phyloP scores from a whole-genome alignment of 805 yeast species.

The Barnettozyma pratensis region DNA sequence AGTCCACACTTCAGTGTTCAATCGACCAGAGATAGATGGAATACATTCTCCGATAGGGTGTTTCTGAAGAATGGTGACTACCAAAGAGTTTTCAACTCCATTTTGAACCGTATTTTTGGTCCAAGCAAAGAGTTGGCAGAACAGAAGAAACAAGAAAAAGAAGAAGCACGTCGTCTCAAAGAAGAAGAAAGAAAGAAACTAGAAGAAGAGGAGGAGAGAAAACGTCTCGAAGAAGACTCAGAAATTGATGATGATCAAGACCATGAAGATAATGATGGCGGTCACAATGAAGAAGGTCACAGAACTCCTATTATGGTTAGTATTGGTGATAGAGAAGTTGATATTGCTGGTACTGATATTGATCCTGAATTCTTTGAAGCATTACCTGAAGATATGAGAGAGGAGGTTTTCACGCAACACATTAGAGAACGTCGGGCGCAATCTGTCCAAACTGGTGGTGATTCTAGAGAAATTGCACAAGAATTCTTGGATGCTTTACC shows the following conservation, averaged over 20 bases:
- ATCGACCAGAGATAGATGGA: slow-evolving; percentile 68
- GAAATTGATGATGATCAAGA: slow-evolving; percentile 6
- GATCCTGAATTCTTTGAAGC: slow-evolving; percentile 90
- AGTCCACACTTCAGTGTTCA: slow-evolving; percentile 11
- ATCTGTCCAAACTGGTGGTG: slow-evolving; percentile 39
- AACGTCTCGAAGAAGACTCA: slow-evolving; percentile 18
- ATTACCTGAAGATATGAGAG: slow-evolving; percentile 87
- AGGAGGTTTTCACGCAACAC: slow-evolving; percentile 85
- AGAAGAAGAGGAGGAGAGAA: slow-evolving; percentile 11
- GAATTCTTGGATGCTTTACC: slow-evolving; percentile 81
- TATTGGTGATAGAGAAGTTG: slow-evolving; percentile 75
- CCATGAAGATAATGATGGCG: slow-evolving; percentile 8
- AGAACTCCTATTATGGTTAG: slow-evolving; percentile 58
- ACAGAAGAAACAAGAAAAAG: slow-evolving; percentile 23
- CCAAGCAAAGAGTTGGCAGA: slow-evolving; percentile 37
- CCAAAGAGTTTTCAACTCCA: slow-evolving; percentile 33
- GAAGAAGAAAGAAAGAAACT: slow-evolving; percentile 23
- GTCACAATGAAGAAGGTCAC: slow-evolving; percentile 7
- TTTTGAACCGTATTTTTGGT: slow-evolving; percentile 43
- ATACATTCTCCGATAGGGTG: slow-evolving; percentile 47
- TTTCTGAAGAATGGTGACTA: slow-evolving; percentile 37
- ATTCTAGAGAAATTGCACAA: slow-evolving; percentile 66
- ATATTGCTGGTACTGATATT: slow-evolving; percentile 83
- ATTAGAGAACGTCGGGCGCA: slow-evolving; percentile 66
- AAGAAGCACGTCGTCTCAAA: slow-evolving; percentile 21